Evolutionary conservation across 2,329 filamentous ascomycete species (phyloP).

Genomic region (Aspergillus sp.): DNA sequence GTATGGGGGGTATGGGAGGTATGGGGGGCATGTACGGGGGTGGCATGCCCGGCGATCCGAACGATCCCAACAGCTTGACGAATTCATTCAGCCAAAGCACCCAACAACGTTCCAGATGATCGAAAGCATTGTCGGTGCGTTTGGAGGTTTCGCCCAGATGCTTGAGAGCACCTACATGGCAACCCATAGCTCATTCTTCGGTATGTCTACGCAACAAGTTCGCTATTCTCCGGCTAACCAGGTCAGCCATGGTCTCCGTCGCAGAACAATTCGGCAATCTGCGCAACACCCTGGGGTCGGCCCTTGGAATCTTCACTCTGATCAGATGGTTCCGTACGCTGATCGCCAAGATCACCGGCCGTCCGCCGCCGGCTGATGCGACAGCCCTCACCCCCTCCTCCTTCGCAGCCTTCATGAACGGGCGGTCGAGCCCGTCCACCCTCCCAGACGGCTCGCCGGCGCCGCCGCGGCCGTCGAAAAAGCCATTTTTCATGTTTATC

Average conservation of each 20-base stretch:
- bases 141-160: constrained; percentile 98
- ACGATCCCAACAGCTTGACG: constrained; percentile 89
- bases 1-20: no score
- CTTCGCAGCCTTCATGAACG: constrained; percentile 81
- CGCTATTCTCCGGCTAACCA: constrained; percentile 7
- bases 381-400: constrained; percentile 79
- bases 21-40: constrained; percentile 41
- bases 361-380: constrained; percentile 78
- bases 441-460: constrained; percentile 58
- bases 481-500: constrained; percentile 93
- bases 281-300: constrained; percentile 82
- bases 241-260: constrained; percentile 86
- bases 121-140: constrained; percentile 90
- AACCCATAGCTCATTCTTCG: constrained; percentile 96
- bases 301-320: constrained; percentile 89
- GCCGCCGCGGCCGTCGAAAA: constrained; percentile 70
- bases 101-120: constrained; percentile 95
- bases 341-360: constrained; percentile 84
- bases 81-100: constrained; percentile 92
- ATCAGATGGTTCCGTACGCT: constrained; percentile 91
- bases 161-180: constrained; percentile 99
- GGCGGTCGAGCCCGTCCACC: constrained; percentile 37
- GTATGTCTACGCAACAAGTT: no score
- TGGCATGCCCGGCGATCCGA: constrained; percentile 55
- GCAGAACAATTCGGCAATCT: constrained; percentile 94